A percentile compares a stretch with the other conserved stretches of the same genome.
phyloP scores from a whole-genome alignment of 331 rosid genomes.

The Phaseolus coccineus region DNA sequence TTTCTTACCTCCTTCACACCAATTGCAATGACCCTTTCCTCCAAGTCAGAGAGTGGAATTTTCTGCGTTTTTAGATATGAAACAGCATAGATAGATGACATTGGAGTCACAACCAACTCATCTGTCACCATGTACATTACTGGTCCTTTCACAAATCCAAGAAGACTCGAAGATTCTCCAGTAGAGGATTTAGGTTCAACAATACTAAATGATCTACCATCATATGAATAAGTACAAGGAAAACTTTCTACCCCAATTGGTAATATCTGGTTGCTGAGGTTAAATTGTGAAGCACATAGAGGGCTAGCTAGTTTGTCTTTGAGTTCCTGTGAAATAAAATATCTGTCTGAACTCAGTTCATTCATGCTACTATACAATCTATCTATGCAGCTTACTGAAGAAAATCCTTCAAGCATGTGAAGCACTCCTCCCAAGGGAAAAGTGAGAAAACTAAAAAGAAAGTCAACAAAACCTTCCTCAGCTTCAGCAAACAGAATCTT shows the following conservation, averaged over 20 bases:
- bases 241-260: neutral
- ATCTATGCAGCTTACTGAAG: slow-evolving; percentile 6
- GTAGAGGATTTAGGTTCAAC: neutral
- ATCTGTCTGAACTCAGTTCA: slow-evolving; percentile 3
- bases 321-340: neutral
- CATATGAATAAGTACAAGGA: neutral
- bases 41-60: slow-evolving; percentile 3
- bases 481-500: slow-evolving; percentile 20
- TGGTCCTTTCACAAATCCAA: slow-evolving; percentile 22
- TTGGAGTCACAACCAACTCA: slow-evolving; percentile 15
- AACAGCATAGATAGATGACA: slow-evolving; percentile 14
- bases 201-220: neutral
- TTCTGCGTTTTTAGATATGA: neutral
- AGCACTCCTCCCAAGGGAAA: slow-evolving; percentile 23
- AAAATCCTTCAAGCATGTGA: neutral
- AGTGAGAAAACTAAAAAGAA: slow-evolving; percentile 32
- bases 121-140: slow-evolving; percentile 34
- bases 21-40: slow-evolving; percentile 19
- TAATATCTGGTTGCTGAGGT: neutral
- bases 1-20: slow-evolving; percentile 22
- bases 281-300: neutral
- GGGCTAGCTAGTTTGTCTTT: neutral
- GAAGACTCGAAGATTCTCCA: neutral
- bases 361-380: neutral
- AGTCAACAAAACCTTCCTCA: slow-evolving; percentile 29